Conservation (phyloP, 257 asterid genomes). For the Petunia axillaris region DNA sequence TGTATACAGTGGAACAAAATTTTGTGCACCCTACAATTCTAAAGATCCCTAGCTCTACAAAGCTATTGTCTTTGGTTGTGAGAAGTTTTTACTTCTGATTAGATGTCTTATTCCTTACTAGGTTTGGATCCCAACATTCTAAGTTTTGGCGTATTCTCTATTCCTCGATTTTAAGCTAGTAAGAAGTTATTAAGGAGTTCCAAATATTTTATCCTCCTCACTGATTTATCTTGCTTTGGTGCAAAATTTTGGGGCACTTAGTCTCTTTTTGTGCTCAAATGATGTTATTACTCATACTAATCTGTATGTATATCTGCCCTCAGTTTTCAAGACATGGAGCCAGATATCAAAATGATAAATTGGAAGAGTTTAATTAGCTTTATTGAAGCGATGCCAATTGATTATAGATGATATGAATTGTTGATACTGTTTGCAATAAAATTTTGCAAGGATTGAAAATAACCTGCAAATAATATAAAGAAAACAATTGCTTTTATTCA, state of each 20-base stretch:
- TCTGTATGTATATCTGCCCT: constrained; percentile 53
- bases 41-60: constrained; percentile 75
- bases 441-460: too few species aligned
- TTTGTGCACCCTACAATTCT: constrained; percentile 56
- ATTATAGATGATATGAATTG: too few species aligned
- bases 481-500: too few species aligned
- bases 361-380: constrained; percentile 28
- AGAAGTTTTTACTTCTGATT: constrained; percentile 69
- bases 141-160: constrained; percentile 77
- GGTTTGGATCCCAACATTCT: constrained; percentile 67
- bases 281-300: constrained; percentile 61
- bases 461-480: too few species aligned
- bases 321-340: constrained; percentile 62
- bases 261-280: constrained; percentile 63
- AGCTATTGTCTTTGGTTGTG: constrained; percentile 63
- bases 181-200: not conserved
- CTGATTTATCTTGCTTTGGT: constrained; percentile 24
- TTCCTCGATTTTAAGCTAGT: constrained; percentile 64
- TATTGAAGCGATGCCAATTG: too few species aligned
- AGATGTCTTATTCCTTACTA: constrained; percentile 84
- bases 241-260: constrained; percentile 69
- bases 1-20: constrained; percentile 67
- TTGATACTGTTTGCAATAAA: too few species aligned
- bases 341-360: constrained; percentile 58
- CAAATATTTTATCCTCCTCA: not conserved